Percentiles rank a stretch among this genome's conserved stretches.
phyloP scores from a whole-genome alignment of 768 basidiomycete species.

The Tremella yokohamensis region DNA sequence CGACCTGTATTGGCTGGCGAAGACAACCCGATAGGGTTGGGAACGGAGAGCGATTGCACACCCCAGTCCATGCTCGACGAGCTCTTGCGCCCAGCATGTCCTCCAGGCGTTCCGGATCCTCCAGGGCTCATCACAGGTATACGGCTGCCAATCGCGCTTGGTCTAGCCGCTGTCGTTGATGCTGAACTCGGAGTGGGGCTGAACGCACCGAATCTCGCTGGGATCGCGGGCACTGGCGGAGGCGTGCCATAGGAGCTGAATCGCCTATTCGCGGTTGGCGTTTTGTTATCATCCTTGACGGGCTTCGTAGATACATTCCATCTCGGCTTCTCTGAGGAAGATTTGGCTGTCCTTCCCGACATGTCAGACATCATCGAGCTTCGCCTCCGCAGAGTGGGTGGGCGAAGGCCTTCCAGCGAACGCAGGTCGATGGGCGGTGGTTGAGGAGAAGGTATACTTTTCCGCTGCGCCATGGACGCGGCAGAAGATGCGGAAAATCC shows the following conservation, averaged over 20 bases:
- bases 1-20: background rate
- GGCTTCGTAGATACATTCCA: constrained; percentile 33
- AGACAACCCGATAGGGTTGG: background rate
- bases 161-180: constrained; percentile 10
- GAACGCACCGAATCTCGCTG: constrained; percentile 10
- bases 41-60: constrained; percentile 1
- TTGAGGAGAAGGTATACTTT: constrained; percentile 8
- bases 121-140: constrained; percentile 5
- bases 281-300: constrained; percentile 1
- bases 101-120: background rate
- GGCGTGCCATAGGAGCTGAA: constrained; percentile 2
- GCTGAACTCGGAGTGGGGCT: constrained; percentile 28
- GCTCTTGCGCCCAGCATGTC: background rate
- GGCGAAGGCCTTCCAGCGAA: background rate
- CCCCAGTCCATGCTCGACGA: background rate
- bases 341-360: constrained; percentile 11
- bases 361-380: constrained; percentile 12
- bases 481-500: constrained; percentile 16
- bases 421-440: constrained; percentile 5
- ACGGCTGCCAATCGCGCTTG: background rate
- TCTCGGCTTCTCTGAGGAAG: constrained; percentile 20
- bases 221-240: background rate
- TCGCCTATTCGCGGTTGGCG: constrained; percentile 10
- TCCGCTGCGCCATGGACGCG: constrained; percentile 4
- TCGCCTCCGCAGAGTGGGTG: constrained; percentile 4